phyloP scores from a whole-genome alignment of 345 rosid species.

The Hevea brasiliensis region DNA sequence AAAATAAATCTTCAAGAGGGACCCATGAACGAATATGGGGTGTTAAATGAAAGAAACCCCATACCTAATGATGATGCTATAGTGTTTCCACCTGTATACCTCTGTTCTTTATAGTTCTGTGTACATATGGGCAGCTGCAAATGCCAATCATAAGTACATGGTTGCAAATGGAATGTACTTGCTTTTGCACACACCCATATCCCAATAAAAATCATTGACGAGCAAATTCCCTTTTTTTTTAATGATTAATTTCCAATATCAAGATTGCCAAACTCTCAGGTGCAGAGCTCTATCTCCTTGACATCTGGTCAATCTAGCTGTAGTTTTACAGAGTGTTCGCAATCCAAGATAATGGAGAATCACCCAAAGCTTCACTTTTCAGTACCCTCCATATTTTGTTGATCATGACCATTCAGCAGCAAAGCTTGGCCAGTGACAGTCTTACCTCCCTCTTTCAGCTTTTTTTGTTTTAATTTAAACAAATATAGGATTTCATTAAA shows the following conservation, averaged over 20 bases:
- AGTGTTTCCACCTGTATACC: slow-evolving; percentile 21
- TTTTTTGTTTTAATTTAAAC: no score
- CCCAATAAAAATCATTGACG: slow-evolving; percentile 29
- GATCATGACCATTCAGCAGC: slow-evolving; percentile 13
- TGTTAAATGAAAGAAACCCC: slow-evolving; percentile 45
- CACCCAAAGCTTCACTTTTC: slow-evolving; percentile 5
- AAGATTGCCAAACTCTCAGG: slow-evolving; percentile 30
- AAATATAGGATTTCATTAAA: no score
- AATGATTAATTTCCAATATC: slow-evolving; percentile 3
- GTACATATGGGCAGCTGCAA: slow-evolving; percentile 2
- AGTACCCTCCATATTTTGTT: slow-evolving; percentile 3
- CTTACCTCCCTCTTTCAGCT: neutral
- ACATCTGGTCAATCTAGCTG: slow-evolving; percentile 26
- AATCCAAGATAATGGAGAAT: slow-evolving; percentile 16
- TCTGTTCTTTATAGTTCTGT: slow-evolving; percentile 13
- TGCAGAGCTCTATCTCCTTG: slow-evolving; percentile 2
- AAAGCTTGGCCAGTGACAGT: neutral
- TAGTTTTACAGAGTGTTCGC: neutral
- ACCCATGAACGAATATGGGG: slow-evolving; percentile 18
- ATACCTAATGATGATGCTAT: slow-evolving; percentile 25
- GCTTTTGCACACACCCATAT: slow-evolving; percentile 17
- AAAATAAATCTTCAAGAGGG: slow-evolving; percentile 14
- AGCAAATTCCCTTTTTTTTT: slow-evolving; percentile 15
- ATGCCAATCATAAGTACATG: slow-evolving; percentile 40
- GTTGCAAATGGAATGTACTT: slow-evolving; percentile 38